phyloP scores from a whole-genome alignment of 176 grass and related monocot genomes.

The Ensete ventricosum region DNA sequence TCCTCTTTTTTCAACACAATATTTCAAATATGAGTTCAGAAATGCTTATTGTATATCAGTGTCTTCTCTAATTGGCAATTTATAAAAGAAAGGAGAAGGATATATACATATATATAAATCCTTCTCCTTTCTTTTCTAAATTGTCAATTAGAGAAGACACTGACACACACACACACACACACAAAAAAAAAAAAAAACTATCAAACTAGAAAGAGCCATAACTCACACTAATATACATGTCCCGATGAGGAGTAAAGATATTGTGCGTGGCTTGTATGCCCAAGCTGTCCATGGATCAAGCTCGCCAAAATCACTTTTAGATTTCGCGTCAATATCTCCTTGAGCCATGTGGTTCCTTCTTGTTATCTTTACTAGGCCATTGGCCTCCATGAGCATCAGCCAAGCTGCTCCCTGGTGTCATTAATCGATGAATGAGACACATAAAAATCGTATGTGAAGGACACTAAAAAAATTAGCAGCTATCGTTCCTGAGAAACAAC shows the following conservation, averaged over 20 bases:
- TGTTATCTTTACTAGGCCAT: conserved; percentile 41
- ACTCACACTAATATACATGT: conserved; percentile 87
- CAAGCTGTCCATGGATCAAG: conserved; percentile 94
- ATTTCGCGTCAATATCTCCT: conserved; percentile 40
- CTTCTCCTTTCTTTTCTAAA: too few relatives aligned
- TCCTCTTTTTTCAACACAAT: too few relatives aligned
- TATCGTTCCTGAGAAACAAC: background rate
- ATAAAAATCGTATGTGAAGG: too few relatives aligned
- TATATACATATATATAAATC: too few relatives aligned
- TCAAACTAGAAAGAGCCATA: background rate
- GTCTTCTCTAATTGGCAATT: background rate
- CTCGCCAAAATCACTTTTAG: conserved; percentile 46
- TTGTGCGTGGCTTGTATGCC: conserved; percentile 85
- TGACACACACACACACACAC: too few relatives aligned
- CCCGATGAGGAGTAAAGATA: conserved; percentile 67
- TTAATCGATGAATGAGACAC: too few relatives aligned
- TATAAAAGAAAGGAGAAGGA: too few relatives aligned
- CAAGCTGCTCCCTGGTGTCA: background rate
- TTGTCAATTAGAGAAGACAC: background rate
- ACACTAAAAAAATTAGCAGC: too few relatives aligned
- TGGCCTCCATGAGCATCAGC: conserved; percentile 38
- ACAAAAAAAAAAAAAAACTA: background rate
- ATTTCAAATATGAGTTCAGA: too few relatives aligned
- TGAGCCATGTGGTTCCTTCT: conserved; percentile 32
- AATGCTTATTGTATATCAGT: too few relatives aligned